Conservation (phyloP, 208 protist genomes). For the Tetramitus jugosus region DNA sequence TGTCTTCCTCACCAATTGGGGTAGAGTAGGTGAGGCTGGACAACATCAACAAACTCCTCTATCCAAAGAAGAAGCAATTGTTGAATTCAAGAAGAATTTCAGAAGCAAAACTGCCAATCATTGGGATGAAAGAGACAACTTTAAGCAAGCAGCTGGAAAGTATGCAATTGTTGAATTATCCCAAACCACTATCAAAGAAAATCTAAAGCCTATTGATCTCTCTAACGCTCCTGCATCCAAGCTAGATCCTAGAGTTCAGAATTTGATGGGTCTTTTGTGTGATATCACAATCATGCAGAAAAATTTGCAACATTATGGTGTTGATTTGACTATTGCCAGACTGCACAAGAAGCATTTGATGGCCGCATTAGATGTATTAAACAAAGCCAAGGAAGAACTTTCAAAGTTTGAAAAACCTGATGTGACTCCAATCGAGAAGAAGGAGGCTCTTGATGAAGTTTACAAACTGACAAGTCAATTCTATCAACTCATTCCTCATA, state of each 20-base stretch:
- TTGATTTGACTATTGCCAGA: not conserved
- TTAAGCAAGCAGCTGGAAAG: conserved; percentile 23
- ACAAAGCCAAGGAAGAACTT: no score
- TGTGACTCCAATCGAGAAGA: not conserved
- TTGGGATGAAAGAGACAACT: conserved; percentile 16
- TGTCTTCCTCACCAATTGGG: conserved; percentile 28
- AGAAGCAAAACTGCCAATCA: conserved; percentile 31
- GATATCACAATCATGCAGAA: not conserved
- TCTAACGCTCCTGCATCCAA: not conserved
- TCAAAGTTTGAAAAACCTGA: no score
- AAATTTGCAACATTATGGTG: not conserved
- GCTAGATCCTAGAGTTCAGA: not conserved
- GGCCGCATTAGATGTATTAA: not conserved
- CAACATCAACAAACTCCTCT: conserved; percentile 27
- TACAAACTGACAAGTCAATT: not conserved
- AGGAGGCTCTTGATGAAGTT: not conserved
- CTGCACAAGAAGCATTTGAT: not conserved
- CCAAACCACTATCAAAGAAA: not conserved
- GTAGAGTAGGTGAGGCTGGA: conserved; percentile 27
- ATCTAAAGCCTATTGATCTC: not conserved
- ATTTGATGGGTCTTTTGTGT: not conserved
- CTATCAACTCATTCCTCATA: conserved; percentile 15
- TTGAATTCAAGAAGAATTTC: conserved; percentile 33
- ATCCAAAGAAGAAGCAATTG: not conserved
- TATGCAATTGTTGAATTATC: conserved; percentile 18